Evolutionary conservation across 2,329 filamentous ascomycete species (phyloP), one percentile per base, ranked within the genome.

Genomic region (Blastomyces emzantsi): DNA sequence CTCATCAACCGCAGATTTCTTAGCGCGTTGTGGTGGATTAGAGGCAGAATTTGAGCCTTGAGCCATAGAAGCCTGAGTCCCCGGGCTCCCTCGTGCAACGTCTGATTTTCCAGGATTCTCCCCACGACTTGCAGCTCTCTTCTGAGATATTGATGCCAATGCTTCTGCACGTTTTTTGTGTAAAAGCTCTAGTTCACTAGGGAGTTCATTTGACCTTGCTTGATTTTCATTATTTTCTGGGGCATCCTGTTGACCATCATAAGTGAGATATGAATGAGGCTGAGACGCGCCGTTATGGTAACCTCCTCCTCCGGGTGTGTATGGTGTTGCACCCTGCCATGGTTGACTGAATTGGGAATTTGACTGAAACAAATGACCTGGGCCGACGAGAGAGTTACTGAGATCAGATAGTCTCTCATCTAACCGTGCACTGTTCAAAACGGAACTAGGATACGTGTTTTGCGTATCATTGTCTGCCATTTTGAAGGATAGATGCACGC

Each of bases 391-490:
- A 17, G 62, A 60, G 25, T 22, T 63, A 22, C 56, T 63, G 43
- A 63, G 56, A 13, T 54, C 58, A n/a, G 62, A 63, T 19, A 63
- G 30, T 22, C 41, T 57, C 22, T 63, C 56, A 43, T 63, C 62
- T 25, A 57, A 57, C 33, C 25, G 61, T 15, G 61, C 36, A 57
- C 25, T 57, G 52, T n/a, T n/a, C n/a, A n/a, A n/a, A n/a, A n/a
- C n/a, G n/a, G 57, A 57, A 25, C 19, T 57, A 25, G 47, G 49
- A 49, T 47, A 60, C n/a, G 11, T 43, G 25, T 13, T 39, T 30
- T 41, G 55, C 9, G 30, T n/a, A 28, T 52, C 33, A 30, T 45
- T 28, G 30, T 45, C 49, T 28, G 47, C 22, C 60, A 61, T 61
- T 9, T 36, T 55, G n/a, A n/a, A 43, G 43, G 58, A 17, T 39